A percentile compares a stretch with the other conserved stretches of the same genome.
Conservation (phyloP, 2,329 filamentous ascomycete species). For the Juglanconis sp. region DNA sequence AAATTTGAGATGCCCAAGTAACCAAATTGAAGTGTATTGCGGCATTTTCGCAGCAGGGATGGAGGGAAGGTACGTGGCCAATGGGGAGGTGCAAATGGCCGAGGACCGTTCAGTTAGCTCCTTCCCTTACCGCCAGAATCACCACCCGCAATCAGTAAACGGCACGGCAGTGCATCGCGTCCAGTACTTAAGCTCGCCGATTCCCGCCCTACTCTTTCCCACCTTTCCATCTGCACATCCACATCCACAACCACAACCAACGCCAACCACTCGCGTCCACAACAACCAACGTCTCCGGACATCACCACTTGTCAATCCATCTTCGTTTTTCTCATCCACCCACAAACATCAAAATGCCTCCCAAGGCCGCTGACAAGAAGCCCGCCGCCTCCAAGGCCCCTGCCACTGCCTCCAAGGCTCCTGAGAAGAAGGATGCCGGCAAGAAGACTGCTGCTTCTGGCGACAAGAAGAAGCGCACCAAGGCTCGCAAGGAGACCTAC, state of each 20-base stretch:
- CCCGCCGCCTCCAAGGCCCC: slow-evolving; percentile 97
- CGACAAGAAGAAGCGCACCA: slow-evolving; percentile 99
- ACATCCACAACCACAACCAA: slow-evolving; percentile 42
- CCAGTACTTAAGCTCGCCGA: slow-evolving; percentile 59
- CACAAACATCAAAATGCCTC: slow-evolving; percentile 72
- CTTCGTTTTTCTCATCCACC: slow-evolving; percentile 19
- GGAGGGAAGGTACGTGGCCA: not conserved
- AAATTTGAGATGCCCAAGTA: not conserved
- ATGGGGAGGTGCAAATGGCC: not conserved
- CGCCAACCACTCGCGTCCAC: slow-evolving; percentile 28
- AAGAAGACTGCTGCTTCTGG: slow-evolving; percentile 98
- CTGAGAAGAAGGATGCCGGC: slow-evolving; percentile 98
- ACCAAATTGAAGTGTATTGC: not conserved
- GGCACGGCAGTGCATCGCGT: slow-evolving; percentile 46
- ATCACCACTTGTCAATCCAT: slow-evolving; percentile 19
- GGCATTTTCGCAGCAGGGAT: not conserved
- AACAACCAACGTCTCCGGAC: slow-evolving; percentile 21
- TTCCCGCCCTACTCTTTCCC: slow-evolving; percentile 46
- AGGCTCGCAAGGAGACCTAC: slow-evolving; percentile 99
- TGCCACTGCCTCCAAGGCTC: slow-evolving; percentile 64
- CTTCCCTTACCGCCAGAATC: slow-evolving; percentile 25
- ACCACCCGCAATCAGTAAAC: slow-evolving; percentile 53
- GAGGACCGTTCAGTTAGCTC: not conserved
- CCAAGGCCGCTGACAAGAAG: slow-evolving; percentile 98
- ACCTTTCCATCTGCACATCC: slow-evolving; percentile 27